Base-by-base conservation (phyloP, 371 early-diverging fungal genomes). In the Fennellomyces sp. region DNA sequence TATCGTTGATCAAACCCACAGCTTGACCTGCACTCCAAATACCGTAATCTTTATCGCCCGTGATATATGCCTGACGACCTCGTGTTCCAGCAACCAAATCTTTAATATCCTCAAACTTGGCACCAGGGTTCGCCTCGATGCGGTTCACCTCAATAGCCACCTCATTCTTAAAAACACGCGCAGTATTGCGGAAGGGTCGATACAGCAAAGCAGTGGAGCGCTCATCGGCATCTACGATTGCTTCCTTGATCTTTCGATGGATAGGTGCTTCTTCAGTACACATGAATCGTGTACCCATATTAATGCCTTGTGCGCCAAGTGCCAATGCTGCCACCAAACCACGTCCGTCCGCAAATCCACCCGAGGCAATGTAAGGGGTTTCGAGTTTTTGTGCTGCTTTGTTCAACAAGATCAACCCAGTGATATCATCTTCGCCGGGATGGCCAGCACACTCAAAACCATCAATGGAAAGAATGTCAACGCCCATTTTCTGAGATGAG, bases 201-300 rank as follows among this genome's bases (percentile, higher is more conserved):
- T 90, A 92, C 61, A 90, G 84, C 26, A 91, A 70, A 0, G 85
- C 60, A 0, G 91, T 91, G 25, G 81, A 78, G 35, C 85, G 81
- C 65, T 92, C 91, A 33, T 83, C 80, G 0, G 87, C 89, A 36
- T 80, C 72, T 50, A 91, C 90, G 63, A 92, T 90, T 30, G 77
- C 77, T 60, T 89, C 81, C 74, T 92, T 92, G 76, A 90, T 83
- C 64, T 87, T 84, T 49, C 83, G 66, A 76, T 90, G 90, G 56
- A 90, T 85, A 17, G 90, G 89, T 3, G 88, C 63, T 68, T 92
- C 93, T 35, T 77, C 73, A 0, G 91, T 91, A 73, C 88, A 87
- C 89, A 92, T 86, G 78, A 92, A 92, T n/a, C 93, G 87, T 5
- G 92, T 91, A 35, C 91, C 89, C 92, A 91, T 91, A 70, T 90